These are phyloP conservation scores for Penicillium sp. DNA, from an alignment of 2,329 filamentous ascomycete genomes.

Conservation along the genomic window DNA sequence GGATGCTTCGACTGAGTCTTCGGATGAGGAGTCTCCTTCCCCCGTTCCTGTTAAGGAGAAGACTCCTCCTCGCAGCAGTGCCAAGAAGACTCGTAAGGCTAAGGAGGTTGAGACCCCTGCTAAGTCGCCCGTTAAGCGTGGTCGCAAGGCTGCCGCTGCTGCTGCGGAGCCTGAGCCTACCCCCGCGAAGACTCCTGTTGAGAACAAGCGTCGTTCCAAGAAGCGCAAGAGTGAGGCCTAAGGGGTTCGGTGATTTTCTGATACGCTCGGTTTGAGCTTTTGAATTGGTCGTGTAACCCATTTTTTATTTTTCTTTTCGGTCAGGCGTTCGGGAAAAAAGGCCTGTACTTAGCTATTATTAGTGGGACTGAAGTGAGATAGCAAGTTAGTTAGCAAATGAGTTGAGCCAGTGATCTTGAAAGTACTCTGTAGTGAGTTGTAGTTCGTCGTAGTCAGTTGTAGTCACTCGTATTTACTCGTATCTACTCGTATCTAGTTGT, in stretches of 20 bases:
- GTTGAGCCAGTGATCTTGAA: neutral
- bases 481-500: no score
- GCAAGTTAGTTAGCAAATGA: neutral
- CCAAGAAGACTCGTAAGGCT: constrained; percentile 46
- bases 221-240: constrained; percentile 50
- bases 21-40: constrained; percentile 34
- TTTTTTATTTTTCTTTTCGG: neutral
- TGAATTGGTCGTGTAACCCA: constrained; percentile 9
- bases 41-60: constrained; percentile 44
- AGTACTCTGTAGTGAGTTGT: neutral
- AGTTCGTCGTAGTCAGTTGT: no score
- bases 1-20: constrained; percentile 24
- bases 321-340: constrained; percentile 7
- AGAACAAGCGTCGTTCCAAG: constrained; percentile 44
- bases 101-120: constrained; percentile 37
- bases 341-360: constrained; percentile 1
- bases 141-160: constrained; percentile 12
- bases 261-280: neutral
- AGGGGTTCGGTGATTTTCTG: constrained; percentile 20
- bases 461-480: no score
- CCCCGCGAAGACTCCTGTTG: constrained; percentile 31
- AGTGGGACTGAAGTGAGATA: neutral
- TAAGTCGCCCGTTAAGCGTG: constrained; percentile 28
- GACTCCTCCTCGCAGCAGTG: constrained; percentile 42
- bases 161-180: constrained; percentile 14